Evolutionary conservation across 768 basidiomycete species (phyloP).

Genomic region (Leccinum fibrillosum): DNA sequence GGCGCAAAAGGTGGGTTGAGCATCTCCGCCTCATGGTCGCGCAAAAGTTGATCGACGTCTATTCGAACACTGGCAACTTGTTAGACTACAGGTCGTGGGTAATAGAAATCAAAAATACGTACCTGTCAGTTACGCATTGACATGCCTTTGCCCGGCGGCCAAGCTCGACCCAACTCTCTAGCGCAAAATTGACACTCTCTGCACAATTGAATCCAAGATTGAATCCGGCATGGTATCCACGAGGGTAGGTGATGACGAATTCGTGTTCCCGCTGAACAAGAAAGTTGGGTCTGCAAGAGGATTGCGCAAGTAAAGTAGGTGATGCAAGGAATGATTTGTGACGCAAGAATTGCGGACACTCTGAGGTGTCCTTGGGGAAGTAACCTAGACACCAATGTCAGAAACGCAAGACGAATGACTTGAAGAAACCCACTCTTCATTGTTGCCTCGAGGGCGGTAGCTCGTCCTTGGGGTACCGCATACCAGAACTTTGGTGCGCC

Average conservation of each 20-base stretch:
- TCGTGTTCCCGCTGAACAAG: slow-evolving; percentile 94
- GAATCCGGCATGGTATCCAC: slow-evolving; percentile 96
- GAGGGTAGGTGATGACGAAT: slow-evolving; percentile 92
- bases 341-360: slow-evolving; percentile 90
- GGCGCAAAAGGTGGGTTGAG: slow-evolving; percentile 5
- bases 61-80: slow-evolving; percentile 71
- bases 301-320: slow-evolving; percentile 75
- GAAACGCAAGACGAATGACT: background rate
- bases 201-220: slow-evolving; percentile 96
- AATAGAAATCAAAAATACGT: slow-evolving; percentile 7
- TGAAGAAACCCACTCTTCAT: slow-evolving; percentile 68
- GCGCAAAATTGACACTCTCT: slow-evolving; percentile 94
- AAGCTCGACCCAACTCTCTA: slow-evolving; percentile 90
- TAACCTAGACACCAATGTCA: slow-evolving; percentile 49
- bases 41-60: slow-evolving; percentile 83
- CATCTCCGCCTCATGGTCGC: slow-evolving; percentile 55
- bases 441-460: slow-evolving; percentile 77
- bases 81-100: slow-evolving; percentile 6
- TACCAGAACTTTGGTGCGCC: slow-evolving; percentile 99
- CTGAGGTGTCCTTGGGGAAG: slow-evolving; percentile 82
- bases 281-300: slow-evolving; percentile 77
- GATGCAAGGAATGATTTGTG: slow-evolving; percentile 97
- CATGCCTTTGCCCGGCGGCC: slow-evolving; percentile 79
- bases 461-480: slow-evolving; percentile 85
- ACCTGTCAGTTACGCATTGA: slow-evolving; percentile 75